These are phyloP conservation scores for Paramarasmius palmivorus DNA, from an alignment of 1,284 basidiomycete genomes.

Conservation along the genomic window DNA sequence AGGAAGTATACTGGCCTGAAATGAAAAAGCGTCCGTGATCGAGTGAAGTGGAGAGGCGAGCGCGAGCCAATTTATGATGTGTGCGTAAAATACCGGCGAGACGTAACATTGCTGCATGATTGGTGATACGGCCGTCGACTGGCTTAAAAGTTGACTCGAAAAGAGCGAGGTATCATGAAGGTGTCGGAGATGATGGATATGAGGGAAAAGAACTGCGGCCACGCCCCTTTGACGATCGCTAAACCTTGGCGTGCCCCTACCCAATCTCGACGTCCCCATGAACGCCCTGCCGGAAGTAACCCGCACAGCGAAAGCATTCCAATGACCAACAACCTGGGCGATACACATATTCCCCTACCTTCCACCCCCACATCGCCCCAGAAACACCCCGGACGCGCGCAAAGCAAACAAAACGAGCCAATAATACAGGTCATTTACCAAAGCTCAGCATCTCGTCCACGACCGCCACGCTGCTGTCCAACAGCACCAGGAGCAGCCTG, in stretches of 20 bases:
- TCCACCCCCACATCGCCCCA: slow-evolving; percentile 57
- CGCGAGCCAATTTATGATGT: slow-evolving; percentile 9
- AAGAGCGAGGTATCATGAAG: background rate
- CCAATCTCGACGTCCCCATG: slow-evolving; percentile 14
- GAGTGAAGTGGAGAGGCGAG: slow-evolving; percentile 19
- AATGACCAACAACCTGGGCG: slow-evolving; percentile 40
- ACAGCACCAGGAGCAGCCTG: slow-evolving; percentile 59
- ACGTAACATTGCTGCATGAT: slow-evolving; percentile 4
- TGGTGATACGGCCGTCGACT: slow-evolving; percentile 6
- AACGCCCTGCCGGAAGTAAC: slow-evolving; percentile 13
- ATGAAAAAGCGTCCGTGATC: slow-evolving; percentile 69
- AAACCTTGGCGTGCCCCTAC: slow-evolving; percentile 3
- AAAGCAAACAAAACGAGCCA: slow-evolving; percentile 35
- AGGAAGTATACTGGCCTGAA: slow-evolving; percentile 40
- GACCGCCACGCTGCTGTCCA: slow-evolving; percentile 58
- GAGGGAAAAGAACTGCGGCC: background rate
- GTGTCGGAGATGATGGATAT: background rate
- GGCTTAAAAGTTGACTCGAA: slow-evolving; percentile 1
- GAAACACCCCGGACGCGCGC: slow-evolving; percentile 59
- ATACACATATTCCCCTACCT: slow-evolving; percentile 55
- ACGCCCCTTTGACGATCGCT: background rate
- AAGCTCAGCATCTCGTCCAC: slow-evolving; percentile 67
- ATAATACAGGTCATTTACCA: slow-evolving; percentile 58
- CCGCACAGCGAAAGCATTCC: slow-evolving; percentile 24
- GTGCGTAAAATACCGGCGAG: slow-evolving; percentile 6